These are phyloP conservation scores for Penicillium coprophilum DNA, from an alignment of 495 filamentous ascomycete genomes.

Conservation along the genomic window DNA sequence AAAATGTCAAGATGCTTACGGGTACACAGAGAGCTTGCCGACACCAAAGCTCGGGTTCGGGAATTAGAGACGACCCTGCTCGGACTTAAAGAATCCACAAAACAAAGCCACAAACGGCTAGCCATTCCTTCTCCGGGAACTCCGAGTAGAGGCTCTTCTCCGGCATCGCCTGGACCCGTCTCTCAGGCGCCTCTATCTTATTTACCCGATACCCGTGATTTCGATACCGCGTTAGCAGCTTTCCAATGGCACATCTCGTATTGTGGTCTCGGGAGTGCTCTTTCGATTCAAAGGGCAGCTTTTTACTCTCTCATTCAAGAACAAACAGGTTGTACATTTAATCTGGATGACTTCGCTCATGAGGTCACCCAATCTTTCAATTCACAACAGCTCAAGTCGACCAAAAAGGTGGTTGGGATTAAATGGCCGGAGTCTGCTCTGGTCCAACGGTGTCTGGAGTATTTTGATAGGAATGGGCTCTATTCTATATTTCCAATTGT, in stretches of 20 bases:
- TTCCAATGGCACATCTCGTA: slow-evolving; percentile 26
- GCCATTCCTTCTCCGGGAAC: slow-evolving; percentile 5
- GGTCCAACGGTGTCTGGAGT: slow-evolving; percentile 22
- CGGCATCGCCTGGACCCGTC: not conserved
- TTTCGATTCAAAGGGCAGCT: slow-evolving; percentile 16
- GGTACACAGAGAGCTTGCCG: slow-evolving; percentile 24
- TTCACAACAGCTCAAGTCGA: slow-evolving; percentile 2
- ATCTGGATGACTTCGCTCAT: slow-evolving; percentile 25
- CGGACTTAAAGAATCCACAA: slow-evolving; percentile 11
- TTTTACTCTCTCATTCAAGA: slow-evolving; percentile 24
- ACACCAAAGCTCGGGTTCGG: slow-evolving; percentile 24
- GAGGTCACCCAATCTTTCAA: slow-evolving; percentile 18
- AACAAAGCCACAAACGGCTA: not conserved
- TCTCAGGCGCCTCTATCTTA: slow-evolving; percentile 1
- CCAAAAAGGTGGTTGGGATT: slow-evolving; percentile 2
- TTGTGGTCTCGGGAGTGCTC: slow-evolving; percentile 24
- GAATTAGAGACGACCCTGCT: slow-evolving; percentile 21
- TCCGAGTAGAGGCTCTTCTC: slow-evolving; percentile 10
- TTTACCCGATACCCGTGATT: slow-evolving; percentile 18
- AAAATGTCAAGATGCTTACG: slow-evolving; percentile 11
- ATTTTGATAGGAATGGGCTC: slow-evolving; percentile 22
- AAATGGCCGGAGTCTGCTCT: slow-evolving; percentile 24
- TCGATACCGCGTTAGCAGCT: slow-evolving; percentile 24
- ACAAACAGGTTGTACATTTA: slow-evolving; percentile 20
- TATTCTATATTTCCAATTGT: slow-evolving; percentile 32